phyloP scores from a whole-genome alignment of 306 rosid genomes.

The Cotoneaster glaucophyllus region DNA sequence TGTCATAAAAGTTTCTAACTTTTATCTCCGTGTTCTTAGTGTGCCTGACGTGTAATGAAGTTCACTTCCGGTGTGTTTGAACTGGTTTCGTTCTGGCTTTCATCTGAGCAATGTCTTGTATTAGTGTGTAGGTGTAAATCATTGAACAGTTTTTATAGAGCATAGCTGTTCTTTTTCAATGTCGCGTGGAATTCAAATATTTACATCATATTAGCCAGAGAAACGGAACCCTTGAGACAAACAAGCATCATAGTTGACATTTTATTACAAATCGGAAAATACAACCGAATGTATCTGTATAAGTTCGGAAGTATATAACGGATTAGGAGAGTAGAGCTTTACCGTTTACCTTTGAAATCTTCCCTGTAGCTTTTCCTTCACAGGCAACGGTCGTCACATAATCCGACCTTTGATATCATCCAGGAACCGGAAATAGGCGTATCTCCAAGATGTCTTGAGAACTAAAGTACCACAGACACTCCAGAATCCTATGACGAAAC shows the following conservation, averaged over 20 bases:
- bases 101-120: conserved; percentile 1
- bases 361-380: neutral
- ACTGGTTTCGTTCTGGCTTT: neutral
- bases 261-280: neutral
- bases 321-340: neutral
- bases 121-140: neutral
- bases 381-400: neutral
- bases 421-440: neutral
- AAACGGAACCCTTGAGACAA: neutral
- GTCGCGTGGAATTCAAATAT: no score
- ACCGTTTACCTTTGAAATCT: neutral
- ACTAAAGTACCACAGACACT: conserved; percentile 10
- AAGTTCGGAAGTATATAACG: no score
- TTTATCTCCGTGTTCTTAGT: conserved; percentile 9
- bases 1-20: conserved; percentile 23
- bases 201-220: no score
- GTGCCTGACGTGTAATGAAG: conserved; percentile 9
- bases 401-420: neutral
- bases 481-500: conserved; percentile 27
- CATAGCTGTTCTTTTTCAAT: neutral
- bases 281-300: neutral
- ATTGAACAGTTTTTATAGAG: neutral
- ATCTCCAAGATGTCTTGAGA: conserved; percentile 19
- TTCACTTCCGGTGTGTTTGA: neutral
- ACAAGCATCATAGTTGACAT: neutral